Evolutionary conservation across 768 basidiomycete species (phyloP), one percentile per base, ranked within the genome.

Genomic region (Xanthoconium stramineum): DNA sequence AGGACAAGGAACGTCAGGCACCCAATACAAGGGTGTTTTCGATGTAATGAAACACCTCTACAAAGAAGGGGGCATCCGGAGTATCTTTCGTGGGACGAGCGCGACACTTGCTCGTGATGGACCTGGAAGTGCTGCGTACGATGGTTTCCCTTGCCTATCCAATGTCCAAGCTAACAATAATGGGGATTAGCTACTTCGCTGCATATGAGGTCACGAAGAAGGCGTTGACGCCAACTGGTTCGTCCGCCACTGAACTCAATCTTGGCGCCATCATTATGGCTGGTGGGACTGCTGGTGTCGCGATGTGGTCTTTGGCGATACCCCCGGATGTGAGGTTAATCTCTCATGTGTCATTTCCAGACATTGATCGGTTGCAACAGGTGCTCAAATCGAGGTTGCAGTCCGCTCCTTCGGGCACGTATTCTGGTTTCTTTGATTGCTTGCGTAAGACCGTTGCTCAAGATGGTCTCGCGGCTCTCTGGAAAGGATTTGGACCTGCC

Each of bases 261-360:
- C 78, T 99, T 29, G 80, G 89, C 33, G 88, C 90, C 17, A 83
- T 98, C 64, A 89, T 98, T 61, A 56, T 94, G 52, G 94, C 96
- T 50, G 97, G 97, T 61, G 97, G 95, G 51, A 86, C 83, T 39
- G 97, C 97, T 2, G 97, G 97, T 63, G 83, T 98, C 6, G 94
- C 94, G 37, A 98, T 99, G 97, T 99, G 97, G 97, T 79, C 90
- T 17, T 79, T 98, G 63, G 96, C 92, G 28, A 97, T 99, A 62
- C 97, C 97, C 47, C 95, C 96, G 45, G 96, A 99, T 71, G 95
- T 94, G 66, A 61, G 89, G 78, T 33, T 15, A 9, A 38, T 52
- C 20, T 39, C 14, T 38, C 43, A 24, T 30, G 40, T 14, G 29
- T 17, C 39, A 17, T 45, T 37, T 40, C 33, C 36, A 37, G 19